These are phyloP conservation scores for Sclerotinia glacialis DNA, from an alignment of 2,329 filamentous ascomycete genomes.

Conservation along the genomic window DNA sequence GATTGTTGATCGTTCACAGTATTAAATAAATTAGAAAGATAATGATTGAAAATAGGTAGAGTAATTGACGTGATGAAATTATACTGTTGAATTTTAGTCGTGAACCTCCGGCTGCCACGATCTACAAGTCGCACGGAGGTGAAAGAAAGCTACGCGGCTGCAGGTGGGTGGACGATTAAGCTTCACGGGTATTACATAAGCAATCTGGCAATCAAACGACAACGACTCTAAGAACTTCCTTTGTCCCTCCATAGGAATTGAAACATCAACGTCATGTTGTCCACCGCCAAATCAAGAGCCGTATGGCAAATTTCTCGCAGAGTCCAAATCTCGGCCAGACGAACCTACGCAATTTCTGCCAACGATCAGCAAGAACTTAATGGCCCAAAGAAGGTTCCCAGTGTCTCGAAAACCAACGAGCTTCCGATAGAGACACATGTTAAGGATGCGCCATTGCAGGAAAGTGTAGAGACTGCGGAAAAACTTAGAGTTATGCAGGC, in stretches of 20 bases:
- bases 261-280: slow-evolving; percentile 43
- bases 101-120: neutral
- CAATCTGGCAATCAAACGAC: slow-evolving; percentile 8
- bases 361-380: slow-evolving; percentile 48
- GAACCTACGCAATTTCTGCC: slow-evolving; percentile 43
- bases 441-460: slow-evolving; percentile 54
- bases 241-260: slow-evolving; percentile 29
- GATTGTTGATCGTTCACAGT: slow-evolving; percentile 1
- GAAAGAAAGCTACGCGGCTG: slow-evolving; percentile 16
- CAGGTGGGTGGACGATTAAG: slow-evolving; percentile 17
- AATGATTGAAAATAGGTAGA: neutral
- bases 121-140: slow-evolving; percentile 9
- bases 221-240: slow-evolving; percentile 9
- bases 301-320: slow-evolving; percentile 42
- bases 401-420: slow-evolving; percentile 61
- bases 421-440: slow-evolving; percentile 49
- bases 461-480: slow-evolving; percentile 47
- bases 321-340: slow-evolving; percentile 34
- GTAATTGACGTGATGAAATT: neutral
- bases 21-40: neutral
- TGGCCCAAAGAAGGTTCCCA: slow-evolving; percentile 47
- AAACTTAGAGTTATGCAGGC: slow-evolving; percentile 57
- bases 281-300: slow-evolving; percentile 43
- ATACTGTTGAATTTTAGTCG: neutral
- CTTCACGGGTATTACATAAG: slow-evolving; percentile 18